phyloP scores from a whole-genome alignment of 495 filamentous ascomycete genomes.

The Penicillium parvum region DNA sequence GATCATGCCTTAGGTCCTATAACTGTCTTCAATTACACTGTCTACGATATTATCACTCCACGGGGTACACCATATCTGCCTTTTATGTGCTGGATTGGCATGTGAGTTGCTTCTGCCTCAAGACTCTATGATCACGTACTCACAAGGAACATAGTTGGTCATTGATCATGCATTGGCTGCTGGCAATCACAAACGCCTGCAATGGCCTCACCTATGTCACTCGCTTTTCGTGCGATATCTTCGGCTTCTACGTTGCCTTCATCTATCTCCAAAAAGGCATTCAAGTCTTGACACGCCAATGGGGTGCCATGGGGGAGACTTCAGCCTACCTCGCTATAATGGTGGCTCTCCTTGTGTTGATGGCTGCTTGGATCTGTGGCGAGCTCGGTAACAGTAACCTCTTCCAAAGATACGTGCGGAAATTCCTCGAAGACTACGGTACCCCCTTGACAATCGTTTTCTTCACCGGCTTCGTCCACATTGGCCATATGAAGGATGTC shows the following conservation, averaged over 20 bases:
- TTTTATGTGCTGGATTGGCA: constrained; percentile 83
- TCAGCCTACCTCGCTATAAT: constrained; percentile 72
- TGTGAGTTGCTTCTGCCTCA: constrained; percentile 40
- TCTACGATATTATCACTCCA: constrained; percentile 74
- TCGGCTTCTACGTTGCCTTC: constrained; percentile 83
- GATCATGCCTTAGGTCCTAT: constrained; percentile 58
- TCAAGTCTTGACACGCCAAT: constrained; percentile 67
- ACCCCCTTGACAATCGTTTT: constrained; percentile 79
- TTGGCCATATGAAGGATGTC: constrained; percentile 70
- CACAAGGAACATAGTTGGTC: constrained; percentile 54
- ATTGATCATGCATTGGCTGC: constrained; percentile 71
- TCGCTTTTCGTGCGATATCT: constrained; percentile 80
- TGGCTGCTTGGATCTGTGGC: constrained; percentile 65
- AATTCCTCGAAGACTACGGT: constrained; percentile 81
- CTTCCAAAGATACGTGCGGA: constrained; percentile 65
- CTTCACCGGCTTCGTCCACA: constrained; percentile 82
- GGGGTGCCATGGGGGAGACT: constrained; percentile 48
- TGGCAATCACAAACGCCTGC: constrained; percentile 75
- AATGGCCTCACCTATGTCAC: constrained; percentile 79
- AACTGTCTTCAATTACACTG: constrained; percentile 84
- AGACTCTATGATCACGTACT: not conserved
- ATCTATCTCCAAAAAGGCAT: constrained; percentile 85
- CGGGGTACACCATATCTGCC: constrained; percentile 68
- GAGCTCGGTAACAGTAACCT: constrained; percentile 64
- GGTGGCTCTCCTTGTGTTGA: constrained; percentile 68